Evolutionary conservation across 805 yeast species (phyloP).

Genomic region (Teunomyces panamensis): DNA sequence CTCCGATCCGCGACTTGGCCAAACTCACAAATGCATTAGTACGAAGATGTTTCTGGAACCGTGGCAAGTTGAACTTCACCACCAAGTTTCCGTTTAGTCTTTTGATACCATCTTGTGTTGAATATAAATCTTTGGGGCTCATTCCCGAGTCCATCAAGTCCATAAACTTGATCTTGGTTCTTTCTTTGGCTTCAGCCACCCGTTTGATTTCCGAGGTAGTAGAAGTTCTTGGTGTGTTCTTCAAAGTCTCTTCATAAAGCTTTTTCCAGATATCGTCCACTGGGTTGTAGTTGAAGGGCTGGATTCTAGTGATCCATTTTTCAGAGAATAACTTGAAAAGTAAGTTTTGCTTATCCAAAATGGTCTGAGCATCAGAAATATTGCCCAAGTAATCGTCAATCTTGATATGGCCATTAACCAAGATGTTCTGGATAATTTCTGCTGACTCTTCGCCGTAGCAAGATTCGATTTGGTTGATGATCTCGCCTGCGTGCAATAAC

Average conservation of each 20-base stretch:
- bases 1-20: slow-evolving; percentile 68
- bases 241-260: slow-evolving; percentile 34
- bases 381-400: slow-evolving; percentile 43
- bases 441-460: slow-evolving; percentile 46
- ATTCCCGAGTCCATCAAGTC: slow-evolving; percentile 32
- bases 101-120: slow-evolving; percentile 31
- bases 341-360: slow-evolving; percentile 20
- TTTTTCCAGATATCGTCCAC: slow-evolving; percentile 38
- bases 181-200: slow-evolving; percentile 58
- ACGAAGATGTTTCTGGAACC: slow-evolving; percentile 68
- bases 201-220: slow-evolving; percentile 40
- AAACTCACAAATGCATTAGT: slow-evolving; percentile 59
- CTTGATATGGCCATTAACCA: slow-evolving; percentile 67
- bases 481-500: slow-evolving; percentile 74
- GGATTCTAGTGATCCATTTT: slow-evolving; percentile 36
- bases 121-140: slow-evolving; percentile 22
- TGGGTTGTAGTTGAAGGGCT: slow-evolving; percentile 31
- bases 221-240: slow-evolving; percentile 32
- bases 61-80: slow-evolving; percentile 58
- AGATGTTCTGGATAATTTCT: slow-evolving; percentile 63
- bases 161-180: slow-evolving; percentile 39
- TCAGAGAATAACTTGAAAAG: slow-evolving; percentile 29
- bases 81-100: slow-evolving; percentile 50
- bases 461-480: slow-evolving; percentile 53
- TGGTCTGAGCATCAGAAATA: slow-evolving; percentile 18